phyloP scores from a whole-genome alignment of 306 rosid species.

The Notholithocarpus densiflorus region DNA sequence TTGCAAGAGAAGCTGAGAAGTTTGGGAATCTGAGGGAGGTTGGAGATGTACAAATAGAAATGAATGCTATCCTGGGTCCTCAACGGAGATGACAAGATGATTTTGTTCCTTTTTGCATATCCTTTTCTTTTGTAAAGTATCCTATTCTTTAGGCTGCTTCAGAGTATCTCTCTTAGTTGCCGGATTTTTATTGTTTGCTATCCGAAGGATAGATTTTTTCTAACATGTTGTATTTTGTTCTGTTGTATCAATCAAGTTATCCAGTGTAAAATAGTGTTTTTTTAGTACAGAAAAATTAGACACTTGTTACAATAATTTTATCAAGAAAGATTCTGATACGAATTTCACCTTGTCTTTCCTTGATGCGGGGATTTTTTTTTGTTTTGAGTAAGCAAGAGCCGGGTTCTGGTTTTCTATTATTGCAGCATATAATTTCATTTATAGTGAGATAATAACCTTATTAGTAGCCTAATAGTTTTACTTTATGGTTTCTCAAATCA shows the following conservation, averaged over 20 bases:
- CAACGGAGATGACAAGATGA: conserved; percentile 39
- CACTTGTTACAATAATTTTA: conserved; percentile 9
- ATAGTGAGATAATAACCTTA: too few species aligned
- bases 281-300: conserved; percentile 10
- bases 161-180: conserved; percentile 44
- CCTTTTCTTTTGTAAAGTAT: conserved; percentile 42
- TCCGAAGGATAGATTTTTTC: conserved; percentile 69
- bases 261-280: conserved; percentile 43
- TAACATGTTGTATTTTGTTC: conserved; percentile 16
- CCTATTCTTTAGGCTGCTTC: conserved; percentile 74
- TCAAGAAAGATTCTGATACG: conserved; percentile 5
- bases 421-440: too few species aligned
- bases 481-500: too few species aligned
- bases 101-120: conserved; percentile 2
- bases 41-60: conserved; percentile 68
- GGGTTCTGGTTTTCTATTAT: too few species aligned
- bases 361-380: neutral
- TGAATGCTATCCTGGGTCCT: conserved; percentile 48
- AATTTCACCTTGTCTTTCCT: neutral
- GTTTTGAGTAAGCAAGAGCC: too few species aligned
- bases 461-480: too few species aligned
- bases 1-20: conserved; percentile 78
- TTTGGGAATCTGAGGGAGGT: conserved; percentile 30
- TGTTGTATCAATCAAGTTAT: conserved; percentile 30
- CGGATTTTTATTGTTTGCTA: conserved; percentile 37